Percentiles rank a stretch among this genome's conserved stretches.
Conservation (phyloP, 2,329 filamentous ascomycete species). For the Diaporthe humulicola region DNA sequence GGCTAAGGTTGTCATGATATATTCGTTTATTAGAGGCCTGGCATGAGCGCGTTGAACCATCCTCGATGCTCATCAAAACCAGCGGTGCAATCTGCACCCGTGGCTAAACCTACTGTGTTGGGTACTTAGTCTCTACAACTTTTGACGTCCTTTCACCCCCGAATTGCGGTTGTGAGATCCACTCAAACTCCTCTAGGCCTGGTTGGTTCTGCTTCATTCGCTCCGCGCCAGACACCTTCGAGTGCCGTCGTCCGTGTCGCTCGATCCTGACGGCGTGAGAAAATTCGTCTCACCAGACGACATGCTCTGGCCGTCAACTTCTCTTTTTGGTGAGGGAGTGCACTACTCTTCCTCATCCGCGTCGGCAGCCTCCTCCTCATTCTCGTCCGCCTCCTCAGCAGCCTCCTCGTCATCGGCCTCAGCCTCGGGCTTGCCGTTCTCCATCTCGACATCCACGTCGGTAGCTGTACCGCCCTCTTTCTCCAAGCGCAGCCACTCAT, state of each 20-base stretch:
- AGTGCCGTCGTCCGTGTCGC: constrained; percentile 3
- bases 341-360: constrained; percentile 39
- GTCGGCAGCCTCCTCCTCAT: constrained; percentile 21
- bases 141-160: background rate
- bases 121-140: constrained; percentile 23
- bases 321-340: constrained; percentile 29
- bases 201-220: background rate
- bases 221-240: background rate
- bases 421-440: constrained; percentile 44
- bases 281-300: background rate
- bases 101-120: background rate
- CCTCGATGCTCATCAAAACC: constrained; percentile 11
- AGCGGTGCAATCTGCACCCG: background rate
- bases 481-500: constrained; percentile 88
- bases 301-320: background rate
- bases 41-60: constrained; percentile 3
- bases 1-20: background rate
- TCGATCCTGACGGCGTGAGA: constrained; percentile 2
- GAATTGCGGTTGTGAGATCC: background rate
- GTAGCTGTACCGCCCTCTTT: constrained; percentile 70
- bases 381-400: constrained; percentile 40
- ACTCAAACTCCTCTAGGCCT: constrained; percentile 16
- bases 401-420: constrained; percentile 45
- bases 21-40: constrained; percentile 28
- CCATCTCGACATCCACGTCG: constrained; percentile 42